These are phyloP conservation scores for Tolypocladium tropicale DNA, from an alignment of 2,329 filamentous ascomycete genomes.

Conservation along the genomic window DNA sequence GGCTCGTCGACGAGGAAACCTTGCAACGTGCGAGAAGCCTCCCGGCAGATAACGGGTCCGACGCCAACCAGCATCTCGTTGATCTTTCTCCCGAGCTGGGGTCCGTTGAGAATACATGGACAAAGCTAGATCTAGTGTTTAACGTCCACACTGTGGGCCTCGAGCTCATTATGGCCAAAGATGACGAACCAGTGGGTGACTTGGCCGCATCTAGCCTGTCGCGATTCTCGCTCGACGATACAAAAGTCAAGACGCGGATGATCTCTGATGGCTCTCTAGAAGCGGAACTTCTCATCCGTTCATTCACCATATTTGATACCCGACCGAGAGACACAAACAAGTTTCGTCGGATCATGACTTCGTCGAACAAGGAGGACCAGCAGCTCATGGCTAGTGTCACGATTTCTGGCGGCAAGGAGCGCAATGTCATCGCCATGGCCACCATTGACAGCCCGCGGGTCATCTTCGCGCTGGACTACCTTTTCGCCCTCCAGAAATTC, in stretches of 20 bases:
- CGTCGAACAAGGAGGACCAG: conserved; percentile 88
- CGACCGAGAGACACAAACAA: conserved; percentile 86
- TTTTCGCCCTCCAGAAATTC: conserved; percentile 83
- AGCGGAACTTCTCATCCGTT: conserved; percentile 84
- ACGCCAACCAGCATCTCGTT: conserved; percentile 31
- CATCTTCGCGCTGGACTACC: conserved; percentile 91
- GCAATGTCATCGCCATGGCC: conserved; percentile 78
- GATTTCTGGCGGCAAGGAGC: conserved; percentile 75
- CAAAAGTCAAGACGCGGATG: conserved; percentile 84
- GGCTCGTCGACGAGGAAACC: conserved; percentile 56
- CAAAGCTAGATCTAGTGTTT: conserved; percentile 87
- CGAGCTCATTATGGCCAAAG: conserved; percentile 71
- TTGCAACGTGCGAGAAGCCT: conserved; percentile 37
- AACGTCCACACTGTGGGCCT: conserved; percentile 78
- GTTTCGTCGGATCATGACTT: conserved; percentile 95
- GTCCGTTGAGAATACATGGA: conserved; percentile 65
- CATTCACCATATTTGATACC: conserved; percentile 90
- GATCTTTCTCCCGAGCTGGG: conserved; percentile 62
- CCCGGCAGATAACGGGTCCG: conserved; percentile 18
- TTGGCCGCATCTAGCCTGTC: conserved; percentile 75
- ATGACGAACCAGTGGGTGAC: conserved; percentile 68
- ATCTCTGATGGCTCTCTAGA: conserved; percentile 85
- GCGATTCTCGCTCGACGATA: conserved; percentile 89
- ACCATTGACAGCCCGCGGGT: conserved; percentile 91
- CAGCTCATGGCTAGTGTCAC: conserved; percentile 98